Evolutionary conservation across 768 basidiomycete species (phyloP), one percentile per base, ranked within the genome.

Genomic region (Candolleomyces eurysporus): DNA sequence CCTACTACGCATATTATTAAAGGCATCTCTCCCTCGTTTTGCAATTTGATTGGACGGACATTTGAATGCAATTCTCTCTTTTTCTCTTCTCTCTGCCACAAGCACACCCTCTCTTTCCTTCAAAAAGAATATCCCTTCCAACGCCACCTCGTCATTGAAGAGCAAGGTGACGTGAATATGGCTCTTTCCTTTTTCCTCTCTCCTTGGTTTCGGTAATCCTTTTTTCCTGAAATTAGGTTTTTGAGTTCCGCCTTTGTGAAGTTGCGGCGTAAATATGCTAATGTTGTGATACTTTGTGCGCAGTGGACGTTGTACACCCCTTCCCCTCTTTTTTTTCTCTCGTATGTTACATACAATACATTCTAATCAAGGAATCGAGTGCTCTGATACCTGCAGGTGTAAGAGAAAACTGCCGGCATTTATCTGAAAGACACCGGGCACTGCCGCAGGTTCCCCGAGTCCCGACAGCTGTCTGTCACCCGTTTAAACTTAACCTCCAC

Each of bases 1-100:
- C 22, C 36, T 59, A 31, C 42, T 43, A 50, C 48, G 22, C 32
- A 52, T 39, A 60, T 51, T 59, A 59, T 59, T 56, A 53, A 56
- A 61, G 53, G 55, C 60, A 61, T 48, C 36, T 45, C 58, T 36
- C 48, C 39, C 30, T 46, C 43, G 61, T 62, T 64, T 66, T 26
- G 51, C 58, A 53, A 43, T 46, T 46, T 57, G 60, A 64, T 57
- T 61, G 59, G 59, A 61, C 59, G 59, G 59, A 61, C 59, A 61
- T 61, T 61, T 53, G 14, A 61, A 61, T 61, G 59, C 59, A 61
- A 53, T 61, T 59, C 36, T 51, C 40, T 48, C 57, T 42, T 17
- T 50, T 59, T 59, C 46, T 17, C 55, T 59, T 31, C 43, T 55
- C 36, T 45, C 31, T 46, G 30, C 30, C 40, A 8, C 19, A 46